Evolutionary conservation across 1,284 basidiomycete genomes (phyloP).

Genomic region (Trichosporon sp.): DNA sequence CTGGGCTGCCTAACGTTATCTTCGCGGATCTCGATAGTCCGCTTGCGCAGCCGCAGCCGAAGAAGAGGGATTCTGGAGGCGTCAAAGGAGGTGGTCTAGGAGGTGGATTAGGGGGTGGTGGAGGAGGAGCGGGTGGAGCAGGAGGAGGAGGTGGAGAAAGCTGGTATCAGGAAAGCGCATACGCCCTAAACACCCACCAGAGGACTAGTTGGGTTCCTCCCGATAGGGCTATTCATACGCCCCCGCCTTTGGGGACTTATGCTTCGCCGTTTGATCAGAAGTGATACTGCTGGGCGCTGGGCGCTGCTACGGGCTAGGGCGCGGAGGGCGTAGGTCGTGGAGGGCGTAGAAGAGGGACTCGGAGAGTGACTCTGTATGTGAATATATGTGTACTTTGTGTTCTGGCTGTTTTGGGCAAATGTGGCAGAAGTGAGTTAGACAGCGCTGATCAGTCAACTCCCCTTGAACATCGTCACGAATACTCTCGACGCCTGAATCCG

Average conservation of each 20-base stretch:
- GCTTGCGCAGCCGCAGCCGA: too few species aligned
- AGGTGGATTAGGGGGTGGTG: too few species aligned
- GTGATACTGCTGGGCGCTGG: not conserved
- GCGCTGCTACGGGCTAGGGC: not conserved
- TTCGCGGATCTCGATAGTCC: not conserved
- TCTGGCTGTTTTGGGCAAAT: too few species aligned
- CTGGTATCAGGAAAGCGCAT: conserved; percentile 2
- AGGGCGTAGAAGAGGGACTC: not conserved
- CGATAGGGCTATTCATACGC: not conserved
- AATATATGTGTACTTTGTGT: too few species aligned
- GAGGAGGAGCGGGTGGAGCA: too few species aligned
- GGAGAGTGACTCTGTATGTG: too few species aligned
- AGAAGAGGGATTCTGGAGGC: not conserved
- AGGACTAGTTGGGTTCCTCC: not conserved
- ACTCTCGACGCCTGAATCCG: too few species aligned
- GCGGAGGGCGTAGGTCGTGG: not conserved
- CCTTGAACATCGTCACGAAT: too few species aligned
- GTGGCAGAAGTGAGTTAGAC: too few species aligned
- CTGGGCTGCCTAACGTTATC: not conserved
- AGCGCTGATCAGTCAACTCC: too few species aligned
- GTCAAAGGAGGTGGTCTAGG: too few species aligned
- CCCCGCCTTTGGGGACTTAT: not conserved
- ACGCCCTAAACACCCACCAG: not conserved
- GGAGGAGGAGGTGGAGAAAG: not conserved
- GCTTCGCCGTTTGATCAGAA: not conserved